These are phyloP conservation scores for Pisolithus thermaeus DNA, from an alignment of 1,284 basidiomycete genomes.

Conservation along the genomic window DNA sequence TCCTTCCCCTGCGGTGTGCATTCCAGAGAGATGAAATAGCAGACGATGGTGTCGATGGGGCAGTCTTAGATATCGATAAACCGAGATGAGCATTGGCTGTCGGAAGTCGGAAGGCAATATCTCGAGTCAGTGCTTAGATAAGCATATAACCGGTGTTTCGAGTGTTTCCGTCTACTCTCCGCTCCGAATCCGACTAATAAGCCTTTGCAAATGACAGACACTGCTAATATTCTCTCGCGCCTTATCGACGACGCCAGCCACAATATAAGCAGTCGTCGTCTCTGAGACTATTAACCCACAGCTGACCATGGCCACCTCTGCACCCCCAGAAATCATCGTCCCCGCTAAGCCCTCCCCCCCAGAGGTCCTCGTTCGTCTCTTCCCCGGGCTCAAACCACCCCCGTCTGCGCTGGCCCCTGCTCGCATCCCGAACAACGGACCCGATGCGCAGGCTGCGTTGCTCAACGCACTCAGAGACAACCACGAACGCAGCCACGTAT, in stretches of 20 bases:
- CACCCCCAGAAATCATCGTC: slow-evolving; percentile 16
- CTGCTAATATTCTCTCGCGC: too few species aligned
- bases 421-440: slow-evolving; percentile 42
- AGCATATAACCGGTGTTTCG: too few species aligned
- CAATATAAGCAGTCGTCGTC: too few species aligned
- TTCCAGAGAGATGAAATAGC: background rate
- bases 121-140: too few species aligned
- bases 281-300: too few species aligned
- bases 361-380: slow-evolving; percentile 26
- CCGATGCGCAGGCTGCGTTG: slow-evolving; percentile 41
- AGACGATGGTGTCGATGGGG: slow-evolving; percentile 1
- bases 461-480: slow-evolving; percentile 48
- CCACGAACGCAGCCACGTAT: slow-evolving; percentile 52
- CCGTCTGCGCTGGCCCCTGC: slow-evolving; percentile 30
- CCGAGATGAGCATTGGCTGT: too few species aligned
- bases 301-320: slow-evolving; percentile 20
- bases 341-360: slow-evolving; percentile 15
- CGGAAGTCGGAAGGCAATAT: too few species aligned
- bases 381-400: slow-evolving; percentile 32
- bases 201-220: too few species aligned
- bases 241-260: background rate
- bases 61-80: slow-evolving; percentile 11
- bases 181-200: background rate
- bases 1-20: slow-evolving; percentile 3
- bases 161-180: background rate